These are phyloP conservation scores for Oryza coarctata DNA, from an alignment of 176 grass and related monocot species.

Conservation along the genomic window DNA sequence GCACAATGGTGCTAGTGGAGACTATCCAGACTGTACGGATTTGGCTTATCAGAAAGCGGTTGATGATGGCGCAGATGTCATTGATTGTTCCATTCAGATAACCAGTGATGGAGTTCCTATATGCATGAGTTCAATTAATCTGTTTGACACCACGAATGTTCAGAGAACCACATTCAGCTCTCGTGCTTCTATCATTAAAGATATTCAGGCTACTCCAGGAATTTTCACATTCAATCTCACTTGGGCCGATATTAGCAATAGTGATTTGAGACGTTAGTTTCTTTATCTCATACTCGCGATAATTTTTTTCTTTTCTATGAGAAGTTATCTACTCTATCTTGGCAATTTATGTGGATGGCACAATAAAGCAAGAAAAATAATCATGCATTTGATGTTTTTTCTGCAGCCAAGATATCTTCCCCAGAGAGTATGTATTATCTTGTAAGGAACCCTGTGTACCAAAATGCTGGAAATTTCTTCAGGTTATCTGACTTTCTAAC, in stretches of 20 bases:
- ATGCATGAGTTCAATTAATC: constrained; percentile 84
- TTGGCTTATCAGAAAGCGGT: constrained; percentile 63
- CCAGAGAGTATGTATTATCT: constrained; percentile 24
- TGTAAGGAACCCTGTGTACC: constrained; percentile 60
- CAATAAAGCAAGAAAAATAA: background rate
- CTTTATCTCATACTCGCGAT: constrained; percentile 8
- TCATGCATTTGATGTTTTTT: constrained; percentile 8
- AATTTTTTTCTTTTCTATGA: constrained; percentile 7
- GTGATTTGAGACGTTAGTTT: constrained; percentile 62
- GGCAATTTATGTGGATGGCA: background rate
- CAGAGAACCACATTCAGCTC: constrained; percentile 40
- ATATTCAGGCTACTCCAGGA: constrained; percentile 34
- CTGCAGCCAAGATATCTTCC: constrained; percentile 68
- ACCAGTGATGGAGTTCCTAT: constrained; percentile 57
- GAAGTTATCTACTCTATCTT: background rate
- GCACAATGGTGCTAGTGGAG: constrained; percentile 81
- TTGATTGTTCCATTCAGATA: constrained; percentile 85
- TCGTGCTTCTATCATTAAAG: constrained; percentile 21
- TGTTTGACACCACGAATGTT: constrained; percentile 55
- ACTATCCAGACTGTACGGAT: constrained; percentile 80
- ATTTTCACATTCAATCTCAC: constrained; percentile 89
- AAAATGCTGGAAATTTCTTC: constrained; percentile 54
- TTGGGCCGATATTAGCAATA: constrained; percentile 53
- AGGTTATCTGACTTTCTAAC: constrained; percentile 72
- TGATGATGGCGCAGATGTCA: constrained; percentile 72